Evolutionary conservation across 2,329 filamentous ascomycete species (phyloP).

Genomic region (Bertia moriformis): DNA sequence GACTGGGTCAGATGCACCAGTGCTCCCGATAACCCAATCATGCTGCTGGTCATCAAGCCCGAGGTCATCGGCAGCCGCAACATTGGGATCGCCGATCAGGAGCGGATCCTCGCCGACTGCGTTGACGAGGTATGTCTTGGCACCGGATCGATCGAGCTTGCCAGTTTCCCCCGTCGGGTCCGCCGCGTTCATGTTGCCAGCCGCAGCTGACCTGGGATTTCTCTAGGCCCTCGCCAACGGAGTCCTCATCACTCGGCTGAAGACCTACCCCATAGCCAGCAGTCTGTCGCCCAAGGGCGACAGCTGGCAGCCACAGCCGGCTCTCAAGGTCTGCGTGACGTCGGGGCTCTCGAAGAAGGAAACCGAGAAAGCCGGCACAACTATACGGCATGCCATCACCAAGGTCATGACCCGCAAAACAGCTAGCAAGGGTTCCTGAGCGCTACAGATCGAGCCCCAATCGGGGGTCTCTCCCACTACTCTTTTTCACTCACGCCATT

Average conservation of each 20-base stretch:
- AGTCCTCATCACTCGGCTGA: slow-evolving; percentile 77
- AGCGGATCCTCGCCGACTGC: slow-evolving; percentile 71
- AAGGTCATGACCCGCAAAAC: too few relatives aligned
- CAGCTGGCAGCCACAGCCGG: slow-evolving; percentile 58
- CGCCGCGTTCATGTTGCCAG: slow-evolving; percentile 6
- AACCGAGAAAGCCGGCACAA: slow-evolving; percentile 80
- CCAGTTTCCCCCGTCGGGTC: slow-evolving; percentile 4
- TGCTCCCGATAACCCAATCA: slow-evolving; percentile 68
- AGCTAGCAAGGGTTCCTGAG: too few relatives aligned
- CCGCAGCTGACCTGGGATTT: too few relatives aligned
- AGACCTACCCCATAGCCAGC: slow-evolving; percentile 55
- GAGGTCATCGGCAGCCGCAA: slow-evolving; percentile 62
- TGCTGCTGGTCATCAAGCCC: slow-evolving; percentile 70
- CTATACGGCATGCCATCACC: slow-evolving; percentile 81
- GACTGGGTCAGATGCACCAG: slow-evolving; percentile 84
- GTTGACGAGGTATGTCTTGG: slow-evolving; percentile 96
- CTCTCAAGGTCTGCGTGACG: slow-evolving; percentile 82
- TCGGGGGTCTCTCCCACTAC: too few relatives aligned
- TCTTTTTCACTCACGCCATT: too few relatives aligned
- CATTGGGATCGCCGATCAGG: slow-evolving; percentile 62
- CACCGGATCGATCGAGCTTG: background rate
- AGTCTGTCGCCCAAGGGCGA: slow-evolving; percentile 53
- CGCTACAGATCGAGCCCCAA: too few relatives aligned
- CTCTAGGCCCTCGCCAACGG: slow-evolving; percentile 69
- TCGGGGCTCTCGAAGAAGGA: slow-evolving; percentile 83